These are phyloP conservation scores for Petunia hybrid DNA, from an alignment of 305 asterid genomes.

Conservation along the genomic window DNA sequence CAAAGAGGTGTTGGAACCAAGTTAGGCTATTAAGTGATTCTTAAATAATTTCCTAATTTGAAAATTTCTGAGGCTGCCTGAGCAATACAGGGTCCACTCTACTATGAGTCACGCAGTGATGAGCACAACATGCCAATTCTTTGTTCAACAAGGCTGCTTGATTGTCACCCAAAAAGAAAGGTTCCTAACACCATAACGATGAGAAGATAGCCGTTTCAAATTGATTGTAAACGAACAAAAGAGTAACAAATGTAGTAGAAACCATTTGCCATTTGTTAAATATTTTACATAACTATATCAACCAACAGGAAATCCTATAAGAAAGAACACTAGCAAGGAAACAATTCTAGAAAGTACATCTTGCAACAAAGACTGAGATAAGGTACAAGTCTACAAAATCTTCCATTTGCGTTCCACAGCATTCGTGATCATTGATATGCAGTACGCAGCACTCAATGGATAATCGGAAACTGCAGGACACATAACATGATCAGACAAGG, in stretches of 20 bases:
- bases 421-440: slow-evolving; percentile 66
- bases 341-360: neutral
- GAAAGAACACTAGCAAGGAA: neutral
- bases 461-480: slow-evolving; percentile 66
- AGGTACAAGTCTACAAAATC: slow-evolving; percentile 52
- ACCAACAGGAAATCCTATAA: neutral
- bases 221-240: neutral
- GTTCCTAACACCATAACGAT: neutral
- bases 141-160: neutral
- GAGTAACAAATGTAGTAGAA: neutral
- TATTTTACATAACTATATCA: slow-evolving; percentile 2
- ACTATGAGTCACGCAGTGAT: no score
- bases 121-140: no score
- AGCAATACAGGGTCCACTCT: no score
- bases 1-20: no score
- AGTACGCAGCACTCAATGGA: slow-evolving; percentile 73
- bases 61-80: no score
- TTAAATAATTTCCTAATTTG: neutral
- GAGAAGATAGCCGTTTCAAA: neutral
- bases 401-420: slow-evolving; percentile 67
- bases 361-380: neutral
- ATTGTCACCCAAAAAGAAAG: neutral
- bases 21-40: no score
- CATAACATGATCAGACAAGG: slow-evolving; percentile 11
- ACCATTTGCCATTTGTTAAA: neutral